Base-by-base conservation (phyloP, 805 yeast species). In the Lipomyces lipofer region DNA sequence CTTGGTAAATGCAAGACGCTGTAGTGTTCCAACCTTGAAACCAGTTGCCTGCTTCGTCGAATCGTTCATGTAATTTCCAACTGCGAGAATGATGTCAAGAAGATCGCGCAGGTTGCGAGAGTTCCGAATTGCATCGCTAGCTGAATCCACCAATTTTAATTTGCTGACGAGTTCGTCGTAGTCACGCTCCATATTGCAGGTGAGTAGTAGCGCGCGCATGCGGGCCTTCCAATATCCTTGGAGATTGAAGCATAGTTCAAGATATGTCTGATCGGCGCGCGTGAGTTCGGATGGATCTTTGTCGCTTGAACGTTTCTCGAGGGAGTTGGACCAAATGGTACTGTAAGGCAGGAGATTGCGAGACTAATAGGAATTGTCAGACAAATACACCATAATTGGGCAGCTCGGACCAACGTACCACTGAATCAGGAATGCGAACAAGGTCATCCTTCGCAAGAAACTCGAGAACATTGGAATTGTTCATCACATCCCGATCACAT, bases 11-110 rank as follows among this genome's bases (percentile, higher is more conserved):
- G 86, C 88, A 54, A 94, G 77, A 63, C 98, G 75, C 66, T 90
- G 97, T 49, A 94, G 76, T n/a, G 97, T 88, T 43, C 88, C 85
- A 56, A 94, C 74, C 65, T 86, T 86, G 77, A 95, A 95, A 2
- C 99, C 99, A 61, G 81, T 79, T 1, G 97, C 98, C 68, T 90
- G 96, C 64, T 90, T 91, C 1, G 88, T 77, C n/a, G 82, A 75
- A 65, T 90, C 96, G 68, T 95, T 94, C 99, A 94, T 94, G 69
- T 84, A 92, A 69, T 94, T 94, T 55, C 99, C 99, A 47, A 94
- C 94, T 3, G 91, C 84, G 59, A 91, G 75, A 58, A 94, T 92
- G 44, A 94, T 82, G 52, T 88, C 90, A 65, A 95, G 79, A 13
- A 94, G 83, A 51, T 81, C 79, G 58, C 83, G 80, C 66, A 95